phyloP scores from a whole-genome alignment of 1,139 yeast genomes.

The Blastobotrys raffinosifermentans region DNA sequence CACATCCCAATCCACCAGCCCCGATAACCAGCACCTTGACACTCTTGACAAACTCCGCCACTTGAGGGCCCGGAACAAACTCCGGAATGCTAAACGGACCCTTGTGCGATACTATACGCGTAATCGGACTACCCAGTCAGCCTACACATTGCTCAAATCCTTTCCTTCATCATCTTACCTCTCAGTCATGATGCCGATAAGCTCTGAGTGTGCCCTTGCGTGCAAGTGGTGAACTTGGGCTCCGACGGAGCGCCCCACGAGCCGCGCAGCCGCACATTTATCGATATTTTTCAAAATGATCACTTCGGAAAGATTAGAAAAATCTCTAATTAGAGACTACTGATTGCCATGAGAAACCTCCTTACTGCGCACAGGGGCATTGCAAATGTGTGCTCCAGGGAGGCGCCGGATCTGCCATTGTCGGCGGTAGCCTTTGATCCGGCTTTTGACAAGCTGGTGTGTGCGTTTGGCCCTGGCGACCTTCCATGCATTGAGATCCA shows the following conservation, averaged over 20 bases:
- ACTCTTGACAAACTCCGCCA: slow-evolving; percentile 23
- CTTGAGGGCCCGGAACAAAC: slow-evolving; percentile 32
- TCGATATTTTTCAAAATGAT: too few relatives aligned
- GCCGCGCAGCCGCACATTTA: too few relatives aligned
- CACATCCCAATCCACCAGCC: slow-evolving; percentile 97
- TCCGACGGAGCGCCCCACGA: too few relatives aligned
- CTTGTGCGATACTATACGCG: too few relatives aligned
- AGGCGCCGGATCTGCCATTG: slow-evolving; percentile 54
- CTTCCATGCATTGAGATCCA: slow-evolving; percentile 53
- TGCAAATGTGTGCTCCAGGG: slow-evolving; percentile 21
- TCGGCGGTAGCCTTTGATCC: slow-evolving; percentile 65
- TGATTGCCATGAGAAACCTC: slow-evolving; percentile 32
- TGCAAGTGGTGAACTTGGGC: too few relatives aligned
- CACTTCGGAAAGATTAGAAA: too few relatives aligned
- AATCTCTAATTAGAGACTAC: too few relatives aligned
- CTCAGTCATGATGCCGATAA: too few relatives aligned
- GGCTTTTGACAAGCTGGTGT: slow-evolving; percentile 65
- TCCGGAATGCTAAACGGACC: slow-evolving; percentile 38
- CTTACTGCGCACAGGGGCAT: slow-evolving; percentile 27
- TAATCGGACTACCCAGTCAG: too few relatives aligned
- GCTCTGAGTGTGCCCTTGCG: too few relatives aligned
- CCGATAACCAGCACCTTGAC: slow-evolving; percentile 51
- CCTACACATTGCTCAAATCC: too few relatives aligned
- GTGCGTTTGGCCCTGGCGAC: slow-evolving; percentile 56
- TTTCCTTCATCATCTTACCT: too few relatives aligned